Evolutionary conservation across 78 protist genomes (phyloP), one percentile per base, ranked within the genome.

Genomic region (Bodo saltans): DNA sequence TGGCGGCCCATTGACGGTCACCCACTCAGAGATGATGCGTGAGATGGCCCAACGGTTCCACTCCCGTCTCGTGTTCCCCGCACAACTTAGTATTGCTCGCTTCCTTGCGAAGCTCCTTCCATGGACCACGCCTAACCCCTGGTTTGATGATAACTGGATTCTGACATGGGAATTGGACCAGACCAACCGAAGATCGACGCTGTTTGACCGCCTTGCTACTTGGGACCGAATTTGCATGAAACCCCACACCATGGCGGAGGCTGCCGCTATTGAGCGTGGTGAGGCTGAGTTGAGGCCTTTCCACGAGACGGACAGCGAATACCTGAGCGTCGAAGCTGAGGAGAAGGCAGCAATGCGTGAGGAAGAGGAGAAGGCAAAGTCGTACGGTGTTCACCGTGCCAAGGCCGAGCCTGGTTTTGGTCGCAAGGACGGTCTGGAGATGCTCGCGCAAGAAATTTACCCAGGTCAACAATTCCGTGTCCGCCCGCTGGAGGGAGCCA

Each of bases 1-100:
- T 33, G 81, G 81, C 37, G 81, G 81, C 39, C 81, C 81, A 33
- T 2, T 42, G 81, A 30, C 8, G 34, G 42, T 76, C 69, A 37
- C 81, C 30, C 81, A 76, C 52, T 42, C 42, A 67, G 42, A 76
- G 41, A 42, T 1, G 42, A 67, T 67, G 34, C 11, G 41, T 3
- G 81, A 76, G 40, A 23, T 68, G 69, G 8, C 67, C 69, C 67
- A 2, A 2, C 60, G 4, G 34, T 12, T 26, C 68, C 11, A 60
- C 39, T 28, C 42, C 37, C 81, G 42, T 1, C 27, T 12, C 30
- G 42, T 38, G 40, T 76, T 76, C 81, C 81, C 81, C 27, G 30
- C 4, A 33, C 37, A 26, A 27, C 21, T 21, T 12, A 12, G 39
- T 4, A 69, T 69, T 23, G 21, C 29, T 12, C 72, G 8, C 72